Evolutionary conservation across 164 flowering plant genomes (phyloP), one percentile per base, ranked within the genome.

Genomic region (Warburgia ugandensis): DNA sequence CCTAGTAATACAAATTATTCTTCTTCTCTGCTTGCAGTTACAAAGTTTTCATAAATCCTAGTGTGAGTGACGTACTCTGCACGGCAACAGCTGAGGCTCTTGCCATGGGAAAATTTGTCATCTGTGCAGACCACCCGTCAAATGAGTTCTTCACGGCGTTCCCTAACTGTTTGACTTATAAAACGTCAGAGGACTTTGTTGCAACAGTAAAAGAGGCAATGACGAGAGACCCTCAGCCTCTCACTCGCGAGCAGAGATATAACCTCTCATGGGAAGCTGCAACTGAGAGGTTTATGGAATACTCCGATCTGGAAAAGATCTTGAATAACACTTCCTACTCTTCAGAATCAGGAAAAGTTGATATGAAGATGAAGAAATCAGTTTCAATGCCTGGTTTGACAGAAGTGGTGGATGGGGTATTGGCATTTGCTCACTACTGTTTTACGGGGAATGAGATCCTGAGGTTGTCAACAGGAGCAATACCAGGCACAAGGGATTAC

Each of bases 71-170:
- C 42, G 73, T 69, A 13, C 65, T 69, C 43, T 69, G 73, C 61
- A 94, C 99, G 0, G 99, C 97, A 9, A 94, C 99, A 41, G 99
- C 99, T 5, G 99, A 94, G 70, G 99, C 99, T 17, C 97, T 94
- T 53, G 99, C 99, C 32, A 94, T 94, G 99, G 99, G 99, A 14
- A 94, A 94, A 66, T 89, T 94, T 70, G 99, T 94, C 16, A 4
- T 92, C 3, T 92, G 99, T 71, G 97, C 99, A 10, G 95, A 92
- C 32, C 94, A 88, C 46, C 99, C 97, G 28, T 94, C 97, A 32
- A 92, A 92, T 52, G 95, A 92, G 53, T 92, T 88, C 83, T 92
- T 92, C 72, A 74, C 79, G 47, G 71, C 87, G 39, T 94, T 84
- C 54, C 96, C 99, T 45, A 94, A 94, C 55, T 94, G 99, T 66